phyloP scores from a whole-genome alignment of 2,329 filamentous ascomycete genomes.

The Neonectria magnoliae region DNA sequence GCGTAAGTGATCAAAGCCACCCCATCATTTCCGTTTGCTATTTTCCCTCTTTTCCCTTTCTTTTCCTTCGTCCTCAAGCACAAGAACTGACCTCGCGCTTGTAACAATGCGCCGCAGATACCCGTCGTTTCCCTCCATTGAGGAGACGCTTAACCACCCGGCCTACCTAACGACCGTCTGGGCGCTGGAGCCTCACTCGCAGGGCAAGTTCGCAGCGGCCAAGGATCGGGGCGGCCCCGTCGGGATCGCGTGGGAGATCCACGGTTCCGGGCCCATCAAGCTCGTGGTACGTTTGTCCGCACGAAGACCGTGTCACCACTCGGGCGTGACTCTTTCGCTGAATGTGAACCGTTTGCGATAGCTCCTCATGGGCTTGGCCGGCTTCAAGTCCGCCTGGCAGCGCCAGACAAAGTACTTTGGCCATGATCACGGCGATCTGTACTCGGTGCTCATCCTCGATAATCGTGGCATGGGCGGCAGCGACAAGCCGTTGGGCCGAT shows the following conservation, averaged over 20 bases:
- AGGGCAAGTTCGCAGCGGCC: constrained; percentile 73
- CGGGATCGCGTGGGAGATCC: constrained; percentile 81
- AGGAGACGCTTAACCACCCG: constrained; percentile 70
- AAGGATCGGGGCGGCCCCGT: constrained; percentile 77
- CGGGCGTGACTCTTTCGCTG: background rate
- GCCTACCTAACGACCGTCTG: constrained; percentile 74
- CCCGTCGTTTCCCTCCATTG: constrained; percentile 54
- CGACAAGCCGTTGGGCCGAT: constrained; percentile 79
- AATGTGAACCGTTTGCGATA: constrained; percentile 48
- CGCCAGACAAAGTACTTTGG: constrained; percentile 85
- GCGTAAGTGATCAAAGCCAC: constrained; percentile 10
- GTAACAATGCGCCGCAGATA: constrained; percentile 22
- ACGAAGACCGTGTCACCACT: background rate
- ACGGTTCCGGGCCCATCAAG: constrained; percentile 77
- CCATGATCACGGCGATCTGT: constrained; percentile 72
- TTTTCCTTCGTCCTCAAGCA: background rate
- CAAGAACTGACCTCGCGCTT: background rate
- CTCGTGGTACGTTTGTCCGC: constrained; percentile 69
- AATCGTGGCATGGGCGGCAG: constrained; percentile 87
- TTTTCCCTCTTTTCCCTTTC: background rate
- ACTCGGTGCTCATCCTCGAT: constrained; percentile 81
- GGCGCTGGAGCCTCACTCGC: constrained; percentile 72
- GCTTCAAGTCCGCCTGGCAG: constrained; percentile 77
- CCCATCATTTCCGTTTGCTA: background rate
- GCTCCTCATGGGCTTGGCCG: constrained; percentile 85